These are phyloP conservation scores for Ajuga reptans DNA, from an alignment of 305 asterid species.

Conservation along the genomic window DNA sequence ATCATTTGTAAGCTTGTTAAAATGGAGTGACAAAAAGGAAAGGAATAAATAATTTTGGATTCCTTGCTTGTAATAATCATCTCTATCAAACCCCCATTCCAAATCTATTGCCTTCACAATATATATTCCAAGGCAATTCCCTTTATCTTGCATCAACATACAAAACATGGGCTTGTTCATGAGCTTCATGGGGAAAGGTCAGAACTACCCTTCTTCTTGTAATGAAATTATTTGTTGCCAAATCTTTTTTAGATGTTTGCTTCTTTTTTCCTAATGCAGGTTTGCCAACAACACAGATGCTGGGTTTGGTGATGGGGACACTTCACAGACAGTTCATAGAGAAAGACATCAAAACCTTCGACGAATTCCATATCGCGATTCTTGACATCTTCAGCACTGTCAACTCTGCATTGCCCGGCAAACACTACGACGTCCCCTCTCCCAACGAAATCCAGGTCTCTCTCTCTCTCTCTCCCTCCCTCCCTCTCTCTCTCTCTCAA, in stretches of 20 bases:
- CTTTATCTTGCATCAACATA: neutral
- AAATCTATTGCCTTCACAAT: neutral
- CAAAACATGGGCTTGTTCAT: slow-evolving; percentile 54
- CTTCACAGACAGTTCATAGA: slow-evolving; percentile 48
- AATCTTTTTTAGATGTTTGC: neutral
- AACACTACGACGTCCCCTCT: slow-evolving; percentile 65
- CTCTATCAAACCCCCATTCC: slow-evolving; percentile 28
- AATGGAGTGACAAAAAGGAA: slow-evolving; percentile 30
- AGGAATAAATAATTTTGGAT: slow-evolving; percentile 32
- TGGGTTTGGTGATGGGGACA: slow-evolving; percentile 55
- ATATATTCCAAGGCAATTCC: neutral
- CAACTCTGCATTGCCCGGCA: slow-evolving; percentile 75
- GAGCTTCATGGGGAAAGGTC: slow-evolving; percentile 74
- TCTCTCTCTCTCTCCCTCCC: slow-evolving; percentile 26
- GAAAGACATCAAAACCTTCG: slow-evolving; percentile 39
- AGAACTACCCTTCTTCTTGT: slow-evolving; percentile 5
- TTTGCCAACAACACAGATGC: slow-evolving; percentile 55
- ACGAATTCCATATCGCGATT: slow-evolving; percentile 57
- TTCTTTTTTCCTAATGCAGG: too few species aligned
- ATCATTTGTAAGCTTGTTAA: neutral
- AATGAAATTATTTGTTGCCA: neutral
- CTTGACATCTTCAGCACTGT: slow-evolving; percentile 74
- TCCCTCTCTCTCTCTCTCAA: slow-evolving; percentile 9
- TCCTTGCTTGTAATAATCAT: slow-evolving; percentile 40
- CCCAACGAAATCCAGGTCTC: slow-evolving; percentile 46